These are phyloP conservation scores for Bisporella sp. DNA, from an alignment of 2,329 filamentous ascomycete genomes.

Conservation along the genomic window DNA sequence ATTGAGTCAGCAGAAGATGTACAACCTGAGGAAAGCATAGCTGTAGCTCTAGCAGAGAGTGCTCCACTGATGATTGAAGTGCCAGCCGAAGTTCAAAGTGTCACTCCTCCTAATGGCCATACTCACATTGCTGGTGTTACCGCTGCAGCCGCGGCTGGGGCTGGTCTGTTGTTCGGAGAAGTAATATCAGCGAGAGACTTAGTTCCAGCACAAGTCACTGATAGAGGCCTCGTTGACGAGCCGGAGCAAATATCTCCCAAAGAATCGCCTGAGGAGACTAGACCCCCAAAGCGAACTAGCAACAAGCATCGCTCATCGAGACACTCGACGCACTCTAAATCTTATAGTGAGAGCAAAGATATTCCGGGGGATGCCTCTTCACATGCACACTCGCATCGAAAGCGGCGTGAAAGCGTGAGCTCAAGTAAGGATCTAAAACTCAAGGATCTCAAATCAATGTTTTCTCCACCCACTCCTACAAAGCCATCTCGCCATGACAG, in stretches of 20 bases:
- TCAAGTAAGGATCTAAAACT: slow-evolving; percentile 1
- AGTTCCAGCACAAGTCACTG: not conserved
- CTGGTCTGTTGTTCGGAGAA: not conserved
- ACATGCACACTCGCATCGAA: slow-evolving; percentile 12
- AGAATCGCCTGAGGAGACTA: not conserved
- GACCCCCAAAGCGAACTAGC: not conserved
- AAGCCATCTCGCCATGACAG: slow-evolving; percentile 22
- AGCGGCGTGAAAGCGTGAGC: slow-evolving; percentile 18
- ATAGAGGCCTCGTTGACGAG: not conserved
- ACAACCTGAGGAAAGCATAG: not conserved
- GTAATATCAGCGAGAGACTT: not conserved
- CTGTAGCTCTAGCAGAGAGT: not conserved
- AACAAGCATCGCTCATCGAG: slow-evolving; percentile 14
- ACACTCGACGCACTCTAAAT: slow-evolving; percentile 14
- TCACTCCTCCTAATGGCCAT: not conserved
- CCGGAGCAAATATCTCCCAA: not conserved
- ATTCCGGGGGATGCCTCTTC: slow-evolving; percentile 3
- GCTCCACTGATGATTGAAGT: not conserved
- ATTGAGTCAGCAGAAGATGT: not conserved
- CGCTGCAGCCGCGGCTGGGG: not conserved
- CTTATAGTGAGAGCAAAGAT: slow-evolving; percentile 13
- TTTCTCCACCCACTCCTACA: slow-evolving; percentile 11
- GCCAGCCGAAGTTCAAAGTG: not conserved
- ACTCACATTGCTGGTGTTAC: not conserved
- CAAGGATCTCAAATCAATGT: slow-evolving; percentile 8